These are phyloP conservation scores for Apiotrichum siamense DNA, from an alignment of 1,284 basidiomycete genomes.

Conservation along the genomic window DNA sequence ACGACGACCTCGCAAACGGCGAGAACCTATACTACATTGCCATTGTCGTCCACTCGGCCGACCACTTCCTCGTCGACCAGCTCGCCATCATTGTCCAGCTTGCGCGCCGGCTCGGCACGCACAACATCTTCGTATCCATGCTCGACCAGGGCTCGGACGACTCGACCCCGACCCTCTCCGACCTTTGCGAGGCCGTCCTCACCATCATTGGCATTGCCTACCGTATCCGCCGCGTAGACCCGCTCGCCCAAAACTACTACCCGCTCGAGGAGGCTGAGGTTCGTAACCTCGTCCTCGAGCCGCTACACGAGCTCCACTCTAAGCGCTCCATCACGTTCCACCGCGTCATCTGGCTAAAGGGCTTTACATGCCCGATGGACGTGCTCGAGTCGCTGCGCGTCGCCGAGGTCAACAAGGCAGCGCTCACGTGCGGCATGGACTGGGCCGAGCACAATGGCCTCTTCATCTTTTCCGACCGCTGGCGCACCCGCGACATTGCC, in stretches of 20 bases:
- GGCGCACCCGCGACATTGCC: conserved; percentile 90
- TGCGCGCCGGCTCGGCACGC: conserved; percentile 74
- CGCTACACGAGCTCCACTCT: conserved; percentile 71
- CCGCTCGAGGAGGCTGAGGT: conserved; percentile 87
- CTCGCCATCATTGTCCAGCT: conserved; percentile 91
- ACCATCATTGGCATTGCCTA: conserved; percentile 85
- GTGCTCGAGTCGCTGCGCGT: conserved; percentile 89
- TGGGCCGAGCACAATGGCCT: conserved; percentile 95
- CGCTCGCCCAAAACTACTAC: conserved; percentile 90
- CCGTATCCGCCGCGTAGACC: conserved; percentile 74
- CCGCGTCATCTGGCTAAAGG: conserved; percentile 90
- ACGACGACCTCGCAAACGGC: conserved; percentile 73
- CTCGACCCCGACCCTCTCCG: conserved; percentile 82
- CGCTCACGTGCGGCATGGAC: conserved; percentile 97
- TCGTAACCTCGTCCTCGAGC: conserved; percentile 83
- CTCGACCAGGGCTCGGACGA: conserved; percentile 88
- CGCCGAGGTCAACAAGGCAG: conserved; percentile 77
- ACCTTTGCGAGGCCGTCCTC: conserved; percentile 85
- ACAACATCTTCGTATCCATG: conserved; percentile 90
- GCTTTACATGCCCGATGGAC: conserved; percentile 94
- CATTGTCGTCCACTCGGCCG: conserved; percentile 88
- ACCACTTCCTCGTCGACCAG: conserved; percentile 95
- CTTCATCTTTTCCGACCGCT: conserved; percentile 94
- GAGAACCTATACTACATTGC: conserved; percentile 88
- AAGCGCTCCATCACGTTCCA: conserved; percentile 74